Base-by-base conservation (phyloP, 495 filamentous ascomycete genomes). In the Trichoderma erinaceum region DNA sequence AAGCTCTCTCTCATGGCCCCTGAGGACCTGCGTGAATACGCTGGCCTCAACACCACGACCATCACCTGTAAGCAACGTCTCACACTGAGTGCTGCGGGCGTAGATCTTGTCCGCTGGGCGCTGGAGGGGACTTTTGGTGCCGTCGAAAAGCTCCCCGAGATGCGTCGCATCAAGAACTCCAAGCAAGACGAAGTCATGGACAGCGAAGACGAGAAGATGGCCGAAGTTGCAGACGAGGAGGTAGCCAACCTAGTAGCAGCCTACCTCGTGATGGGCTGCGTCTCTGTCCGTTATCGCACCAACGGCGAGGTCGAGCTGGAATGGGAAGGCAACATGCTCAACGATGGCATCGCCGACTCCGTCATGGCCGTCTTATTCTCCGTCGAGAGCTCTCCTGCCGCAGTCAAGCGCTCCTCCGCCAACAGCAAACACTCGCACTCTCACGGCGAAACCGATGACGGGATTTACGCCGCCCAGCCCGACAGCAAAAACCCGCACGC, bases 271-370 rank as follows among this genome's bases (percentile, higher is more conserved):
- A 97, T 99, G 95, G 94, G 91, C 67, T 95, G 91, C 75, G 87
- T 97, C 16, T 85, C 84, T 23, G 87, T 97, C 25, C 85, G 88
- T 52, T 90, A 91, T 73, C 79, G 86, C 35, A 80, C 75, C 61
- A 86, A 83, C 67, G 89, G 92, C 27, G 90, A 94, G 73, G 85
- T 99, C 10, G 92, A 94, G 73, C 78, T 97, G 1, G 92, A 97
- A 74, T 99, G 95, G 95, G 95, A 97, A 73, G 95, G 94, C 38
- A 99, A 97, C 74, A 90, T 96, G 85, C 87, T 97, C 71, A 99
- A 98, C 73, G 95, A 99, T 71, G 92, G 93, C 41, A 95, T 99
- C 71, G 95, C 96, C 8, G 95, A 99, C 78, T 92, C 95, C 13
- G 90, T 97, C 18, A 89, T 97, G 81, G 95, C 91, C 6, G 92